phyloP scores from a whole-genome alignment of 257 asterid genomes.

The Osmanthus fragrans region DNA sequence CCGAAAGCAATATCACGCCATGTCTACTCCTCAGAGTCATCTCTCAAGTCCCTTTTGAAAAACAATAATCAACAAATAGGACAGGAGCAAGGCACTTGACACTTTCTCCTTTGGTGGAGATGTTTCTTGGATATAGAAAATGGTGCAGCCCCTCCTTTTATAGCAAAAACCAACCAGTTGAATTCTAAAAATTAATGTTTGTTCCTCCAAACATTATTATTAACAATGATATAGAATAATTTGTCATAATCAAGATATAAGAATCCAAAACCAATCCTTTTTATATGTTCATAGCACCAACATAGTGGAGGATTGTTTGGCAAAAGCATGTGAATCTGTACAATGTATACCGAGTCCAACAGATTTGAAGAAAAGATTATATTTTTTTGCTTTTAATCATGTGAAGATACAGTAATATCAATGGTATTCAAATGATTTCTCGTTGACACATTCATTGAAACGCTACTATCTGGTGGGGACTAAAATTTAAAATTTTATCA shows the following conservation, averaged over 20 bases:
- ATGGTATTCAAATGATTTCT: not conserved
- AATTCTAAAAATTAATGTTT: too few species aligned
- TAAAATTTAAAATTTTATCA: too few species aligned
- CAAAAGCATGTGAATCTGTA: not conserved
- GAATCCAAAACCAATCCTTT: not conserved
- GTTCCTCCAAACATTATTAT: not conserved
- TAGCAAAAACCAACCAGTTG: not conserved
- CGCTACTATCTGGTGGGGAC: too few species aligned
- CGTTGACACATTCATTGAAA: too few species aligned
- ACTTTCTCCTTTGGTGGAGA: not conserved
- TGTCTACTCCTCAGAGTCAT: slow-evolving; percentile 30
- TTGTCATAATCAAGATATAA: not conserved
- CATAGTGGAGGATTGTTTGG: not conserved
- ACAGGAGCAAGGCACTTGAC: not conserved
- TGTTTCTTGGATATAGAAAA: not conserved
- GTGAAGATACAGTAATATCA: not conserved
- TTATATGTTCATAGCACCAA: not conserved
- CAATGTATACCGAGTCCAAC: not conserved
- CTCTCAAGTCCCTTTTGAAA: not conserved
- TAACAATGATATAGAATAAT: not conserved
- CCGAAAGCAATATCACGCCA: slow-evolving; percentile 47
- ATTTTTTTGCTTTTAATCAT: not conserved
- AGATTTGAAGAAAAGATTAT: not conserved
- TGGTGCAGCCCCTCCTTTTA: slow-evolving; percentile 1
- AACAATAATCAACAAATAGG: too few species aligned